Percentiles rank a stretch among this genome's conserved stretches.
Conservation (phyloP, 106 monocot species). For the Alisma plantagoaquatica region DNA sequence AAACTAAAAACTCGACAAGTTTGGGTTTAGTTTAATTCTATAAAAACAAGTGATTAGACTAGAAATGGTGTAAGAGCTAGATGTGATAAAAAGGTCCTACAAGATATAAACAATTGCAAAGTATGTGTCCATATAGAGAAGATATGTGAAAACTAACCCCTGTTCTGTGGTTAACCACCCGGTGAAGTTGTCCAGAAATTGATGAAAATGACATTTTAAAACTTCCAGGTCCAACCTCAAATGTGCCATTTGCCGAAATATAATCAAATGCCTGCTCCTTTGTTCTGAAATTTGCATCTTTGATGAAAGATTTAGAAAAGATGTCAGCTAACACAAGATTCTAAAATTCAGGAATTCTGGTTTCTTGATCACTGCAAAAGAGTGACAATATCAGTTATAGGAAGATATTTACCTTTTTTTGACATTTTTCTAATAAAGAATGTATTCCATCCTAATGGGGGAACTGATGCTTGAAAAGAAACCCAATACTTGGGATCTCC, state of each 20-base stretch:
- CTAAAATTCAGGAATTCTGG: too few species aligned
- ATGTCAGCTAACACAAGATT: too few species aligned
- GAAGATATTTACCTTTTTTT: constrained; percentile 33
- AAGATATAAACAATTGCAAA: too few species aligned
- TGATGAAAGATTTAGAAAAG: too few species aligned
- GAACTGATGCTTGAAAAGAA: constrained; percentile 49
- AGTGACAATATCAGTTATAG: too few species aligned
- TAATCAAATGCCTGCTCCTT: not conserved
- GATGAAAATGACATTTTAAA: constrained; percentile 55
- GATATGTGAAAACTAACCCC: constrained; percentile 50
- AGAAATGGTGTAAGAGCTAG: too few species aligned
- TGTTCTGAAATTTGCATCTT: not conserved
- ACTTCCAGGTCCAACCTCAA: constrained; percentile 53
- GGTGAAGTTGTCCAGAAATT: constrained; percentile 45
- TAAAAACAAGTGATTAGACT: too few species aligned
- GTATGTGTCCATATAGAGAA: too few species aligned
- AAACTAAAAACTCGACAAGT: too few species aligned
- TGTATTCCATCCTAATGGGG: constrained; percentile 68
- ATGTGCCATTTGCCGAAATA: constrained; percentile 26
- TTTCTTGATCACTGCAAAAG: too few species aligned
- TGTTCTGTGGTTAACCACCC: constrained; percentile 40
- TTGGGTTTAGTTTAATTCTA: too few species aligned
- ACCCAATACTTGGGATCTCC: constrained; percentile 56
- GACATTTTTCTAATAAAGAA: constrained; percentile 48
- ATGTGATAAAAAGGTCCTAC: too few species aligned